Base-by-base conservation (phyloP, 2,329 filamentous ascomycete species). In the Mycosphaerella arachidis region DNA sequence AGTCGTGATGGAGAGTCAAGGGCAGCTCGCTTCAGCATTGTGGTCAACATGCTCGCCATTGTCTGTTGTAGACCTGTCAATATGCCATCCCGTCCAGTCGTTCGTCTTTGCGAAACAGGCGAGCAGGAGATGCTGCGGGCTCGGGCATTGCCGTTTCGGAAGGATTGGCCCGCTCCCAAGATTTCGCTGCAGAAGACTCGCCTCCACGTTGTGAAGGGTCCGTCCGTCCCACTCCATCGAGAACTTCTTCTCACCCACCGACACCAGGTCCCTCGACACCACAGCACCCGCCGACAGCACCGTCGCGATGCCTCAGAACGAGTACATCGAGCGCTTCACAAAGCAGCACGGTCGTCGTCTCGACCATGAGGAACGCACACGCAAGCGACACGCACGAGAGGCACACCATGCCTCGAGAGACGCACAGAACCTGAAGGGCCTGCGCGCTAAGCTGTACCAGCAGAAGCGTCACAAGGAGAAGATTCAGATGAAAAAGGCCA, bases 391-490 rank as follows among this genome's bases (percentile, higher is more conserved):
- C 64, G 94, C 94, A 62, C 88, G 94, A 79, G 91, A 96, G 80
- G 88, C 86, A 61, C 93, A 99, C 82, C 87, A 92, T 78, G 86
- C 86, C 58, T 94, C 90, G 54, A 84, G 94, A 73, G 88, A 96
- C 79, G 92, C 94, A 27, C 93, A 97, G 82, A 96, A 94, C 76
- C 83, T 97, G 72, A 88, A 90, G 63, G 94, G 94, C 66, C 85
- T 97, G 70, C 84, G 91, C 64, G 94, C 94, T 68, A 99, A 99
- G 83, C 81, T 96, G 71, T 88, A 94, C 80, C 89, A 93, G 76
- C 88, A 97, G 84, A 91, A 92, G 82, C 86, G 94, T 29, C 90
- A 92, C 80, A 89, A 92, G 76, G 92, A 99, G 82, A 99, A 99
- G 88, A 96, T 96, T 74, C 91, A 96, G 84, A 92, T 96, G 89